These are phyloP conservation scores for Mucor piriformis DNA, from an alignment of 371 early-diverging fungal species.

Conservation along the genomic window DNA sequence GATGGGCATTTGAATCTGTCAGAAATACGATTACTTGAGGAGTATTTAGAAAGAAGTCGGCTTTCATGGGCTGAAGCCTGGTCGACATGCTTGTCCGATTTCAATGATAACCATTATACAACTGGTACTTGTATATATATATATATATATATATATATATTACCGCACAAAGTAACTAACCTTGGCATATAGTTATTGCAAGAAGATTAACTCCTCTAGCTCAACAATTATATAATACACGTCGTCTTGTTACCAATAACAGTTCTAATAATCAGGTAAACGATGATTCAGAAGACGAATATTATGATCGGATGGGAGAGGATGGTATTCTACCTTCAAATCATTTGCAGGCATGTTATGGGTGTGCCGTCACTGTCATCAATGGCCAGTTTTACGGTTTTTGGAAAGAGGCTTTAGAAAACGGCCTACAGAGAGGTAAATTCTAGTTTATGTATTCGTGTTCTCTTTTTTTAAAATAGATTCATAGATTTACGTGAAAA, in stretches of 20 bases:
- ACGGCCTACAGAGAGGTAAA: neutral
- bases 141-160: too few species aligned
- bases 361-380: slow-evolving; percentile 28
- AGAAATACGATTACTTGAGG: slow-evolving; percentile 14
- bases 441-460: neutral
- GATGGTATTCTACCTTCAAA: slow-evolving; percentile 19
- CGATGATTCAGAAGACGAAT: neutral
- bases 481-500: slow-evolving; percentile 15
- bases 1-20: slow-evolving; percentile 24
- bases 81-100: slow-evolving; percentile 16
- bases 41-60: neutral
- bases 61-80: slow-evolving; percentile 22
- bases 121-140: slow-evolving; percentile 6
- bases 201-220: slow-evolving; percentile 18
- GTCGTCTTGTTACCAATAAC: neutral
- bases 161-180: too few species aligned
- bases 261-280: neutral
- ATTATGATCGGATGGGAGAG: slow-evolving; percentile 15
- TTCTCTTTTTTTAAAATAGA: neutral
- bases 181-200: slow-evolving; percentile 16
- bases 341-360: slow-evolving; percentile 27
- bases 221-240: slow-evolving; percentile 11
- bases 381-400: slow-evolving; percentile 36
- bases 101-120: slow-evolving; percentile 18
- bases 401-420: slow-evolving; percentile 7